Evolutionary conservation across 768 basidiomycete genomes (phyloP).

Genomic region (Austroboletus festivus): DNA sequence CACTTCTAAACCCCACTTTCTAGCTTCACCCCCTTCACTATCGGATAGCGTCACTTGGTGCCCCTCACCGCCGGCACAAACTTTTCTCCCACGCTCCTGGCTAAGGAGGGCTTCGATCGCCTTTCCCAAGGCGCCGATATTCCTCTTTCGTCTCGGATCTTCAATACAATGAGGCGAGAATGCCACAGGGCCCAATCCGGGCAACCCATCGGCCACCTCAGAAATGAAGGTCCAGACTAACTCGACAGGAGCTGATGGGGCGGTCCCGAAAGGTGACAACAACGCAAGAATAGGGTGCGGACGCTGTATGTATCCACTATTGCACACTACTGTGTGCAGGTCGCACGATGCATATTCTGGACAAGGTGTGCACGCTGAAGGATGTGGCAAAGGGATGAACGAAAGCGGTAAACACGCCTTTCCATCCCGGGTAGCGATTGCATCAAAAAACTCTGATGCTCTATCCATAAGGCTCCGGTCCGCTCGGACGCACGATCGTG

Average conservation of each 20-base stretch:
- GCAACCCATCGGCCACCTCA: constrained; percentile 59
- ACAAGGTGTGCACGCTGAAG: constrained; percentile 69
- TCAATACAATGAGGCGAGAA: constrained; percentile 74
- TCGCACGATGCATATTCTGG: constrained; percentile 66
- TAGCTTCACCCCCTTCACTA: constrained; percentile 65
- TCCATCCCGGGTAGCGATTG: constrained; percentile 29
- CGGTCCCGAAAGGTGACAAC: constrained; percentile 39
- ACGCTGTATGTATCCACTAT: constrained; percentile 62
- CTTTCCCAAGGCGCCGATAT: constrained; percentile 74
- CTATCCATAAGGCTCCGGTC: constrained; percentile 48
- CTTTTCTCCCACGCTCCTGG: constrained; percentile 57
- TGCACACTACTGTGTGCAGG: constrained; percentile 57
- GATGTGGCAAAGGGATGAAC: constrained; percentile 52
- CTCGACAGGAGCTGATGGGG: constrained; percentile 38
- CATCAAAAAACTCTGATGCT: constrained; percentile 25
- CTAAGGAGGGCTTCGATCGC: constrained; percentile 63
- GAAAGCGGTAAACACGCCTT: constrained; percentile 53
- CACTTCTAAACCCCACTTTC: constrained; percentile 71
- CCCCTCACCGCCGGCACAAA: constrained; percentile 55
- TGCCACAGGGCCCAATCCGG: constrained; percentile 72
- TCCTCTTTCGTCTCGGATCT: constrained; percentile 70
- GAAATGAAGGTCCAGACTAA: constrained; percentile 47
- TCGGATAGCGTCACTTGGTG: constrained; percentile 31
- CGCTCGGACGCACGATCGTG: constrained; percentile 56
- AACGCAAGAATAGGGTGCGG: constrained; percentile 55